phyloP scores from a whole-genome alignment of 371 early-diverging fungal genomes.

The Vairimorpha apis region DNA sequence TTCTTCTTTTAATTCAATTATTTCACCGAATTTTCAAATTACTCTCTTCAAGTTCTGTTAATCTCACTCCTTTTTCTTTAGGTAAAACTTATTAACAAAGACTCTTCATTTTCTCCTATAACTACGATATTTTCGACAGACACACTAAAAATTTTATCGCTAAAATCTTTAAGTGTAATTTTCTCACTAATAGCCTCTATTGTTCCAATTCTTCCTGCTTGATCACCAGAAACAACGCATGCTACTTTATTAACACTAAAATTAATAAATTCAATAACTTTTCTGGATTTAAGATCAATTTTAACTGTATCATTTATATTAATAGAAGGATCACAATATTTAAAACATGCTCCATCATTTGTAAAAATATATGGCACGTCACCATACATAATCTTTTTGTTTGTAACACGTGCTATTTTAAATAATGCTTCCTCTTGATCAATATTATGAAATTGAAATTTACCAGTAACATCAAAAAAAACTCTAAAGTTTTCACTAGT shows the following conservation, averaged over 20 bases:
- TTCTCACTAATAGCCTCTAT: conserved; percentile 89
- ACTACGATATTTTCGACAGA: conserved; percentile 80
- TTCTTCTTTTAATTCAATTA: conserved; percentile 28
- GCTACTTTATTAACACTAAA: conserved; percentile 88
- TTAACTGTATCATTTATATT: conserved; percentile 96
- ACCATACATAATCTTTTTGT: conserved; percentile 80
- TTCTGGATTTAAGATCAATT: conserved; percentile 81
- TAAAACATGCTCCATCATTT: conserved; percentile 96
- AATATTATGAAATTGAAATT: conserved; percentile 97
- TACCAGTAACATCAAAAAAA: conserved; percentile 93
- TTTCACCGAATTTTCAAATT: conserved; percentile 58
- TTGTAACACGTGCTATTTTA: conserved; percentile 95
- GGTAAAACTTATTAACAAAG: conserved; percentile 61
- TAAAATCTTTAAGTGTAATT: conserved; percentile 81
- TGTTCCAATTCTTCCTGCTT: conserved; percentile 96
- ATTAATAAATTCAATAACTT: conserved; percentile 83
- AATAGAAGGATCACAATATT: conserved; percentile 96
- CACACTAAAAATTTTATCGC: conserved; percentile 78
- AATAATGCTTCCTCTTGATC: conserved; percentile 92
- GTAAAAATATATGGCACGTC: conserved; percentile 90
- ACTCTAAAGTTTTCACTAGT: conserved; percentile 98
- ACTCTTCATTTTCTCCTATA: conserved; percentile 71
- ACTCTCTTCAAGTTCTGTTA: conserved; percentile 54
- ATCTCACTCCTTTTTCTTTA: conserved; percentile 60
- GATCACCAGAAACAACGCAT: conserved; percentile 92